Evolutionary conservation across 140 eudicot genomes (phyloP), one percentile per base, ranked within the genome.

Genomic region (Erigeron philadelphicus): DNA sequence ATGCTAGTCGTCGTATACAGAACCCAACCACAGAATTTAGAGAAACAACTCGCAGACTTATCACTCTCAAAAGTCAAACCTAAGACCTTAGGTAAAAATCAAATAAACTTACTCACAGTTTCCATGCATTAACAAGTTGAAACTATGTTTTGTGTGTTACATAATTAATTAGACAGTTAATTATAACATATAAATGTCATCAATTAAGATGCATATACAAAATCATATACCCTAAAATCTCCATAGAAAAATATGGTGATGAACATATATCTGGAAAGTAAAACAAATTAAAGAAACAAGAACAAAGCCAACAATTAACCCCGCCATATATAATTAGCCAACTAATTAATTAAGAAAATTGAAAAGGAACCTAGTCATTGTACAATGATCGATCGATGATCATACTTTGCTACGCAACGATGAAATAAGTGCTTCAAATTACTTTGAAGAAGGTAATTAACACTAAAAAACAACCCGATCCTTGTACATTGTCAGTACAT

Each of bases 331-430:
- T 69, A 63, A 68, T 58, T 49, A 78, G 66, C 64, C 47, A 78
- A 44, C 74, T 57, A 72, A 72, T 67, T 21, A 67, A 66, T 67
- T 21, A 67, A 66, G 7, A 18, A 19, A 41, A 23, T 7, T 58
- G 55, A 58, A 59, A 3, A 18, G 67, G 18, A 60, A 8, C 69
- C 79, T 79, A 79, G 73, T 74, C 70, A 79, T 79, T 79, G 75
- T 79, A 73, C 83, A 74, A 12, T 11, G 73, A 76, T 45, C 76
- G 81, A 79, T 75, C 76, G 81, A 79, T 75, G 75, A 74, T 63
- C 80, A 79, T 54, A 68, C 67, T 64, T 73, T 70, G 71, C 74
- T 62, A 68, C 42, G 68, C 67, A 73, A 44, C 16, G 59, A 55
- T 79, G 83, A 68, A 62, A 31, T 45, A 53, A 47, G 72, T 61